A percentile compares a stretch with the other conserved stretches of the same genome.
phyloP scores from a whole-genome alignment of 495 filamentous ascomycete genomes.

The Hypoxylon rickii region DNA sequence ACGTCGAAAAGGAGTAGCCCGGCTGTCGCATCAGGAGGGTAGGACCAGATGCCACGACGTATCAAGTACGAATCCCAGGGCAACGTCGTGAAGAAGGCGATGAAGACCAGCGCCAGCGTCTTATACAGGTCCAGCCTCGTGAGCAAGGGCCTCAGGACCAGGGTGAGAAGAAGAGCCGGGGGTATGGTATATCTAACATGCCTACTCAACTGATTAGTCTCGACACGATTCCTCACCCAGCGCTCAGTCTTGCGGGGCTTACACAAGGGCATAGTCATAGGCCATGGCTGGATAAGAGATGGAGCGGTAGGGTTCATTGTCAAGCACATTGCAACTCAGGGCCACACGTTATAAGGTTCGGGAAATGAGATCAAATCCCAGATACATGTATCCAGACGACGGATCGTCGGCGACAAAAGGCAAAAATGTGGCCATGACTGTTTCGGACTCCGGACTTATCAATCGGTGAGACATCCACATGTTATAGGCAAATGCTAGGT shows the following conservation, averaged over 20 bases:
- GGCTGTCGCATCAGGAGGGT: slow-evolving; percentile 61
- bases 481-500: too few relatives aligned
- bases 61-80: slow-evolving; percentile 77
- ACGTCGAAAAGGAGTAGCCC: slow-evolving; percentile 62
- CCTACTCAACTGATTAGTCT: slow-evolving; percentile 40
- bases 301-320: not conserved
- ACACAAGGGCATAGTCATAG: slow-evolving; percentile 71
- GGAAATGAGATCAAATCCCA: slow-evolving; percentile 8
- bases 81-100: slow-evolving; percentile 64
- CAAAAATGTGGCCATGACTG: slow-evolving; percentile 2
- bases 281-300: slow-evolving; percentile 52
- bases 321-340: slow-evolving; percentile 2
- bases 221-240: not conserved
- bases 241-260: slow-evolving; percentile 38
- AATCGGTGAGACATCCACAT: too few relatives aligned
- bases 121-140: slow-evolving; percentile 63
- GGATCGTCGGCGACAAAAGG: not conserved
- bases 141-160: slow-evolving; percentile 60
- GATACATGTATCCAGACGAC: too few relatives aligned
- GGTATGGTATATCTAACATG: slow-evolving; percentile 73
- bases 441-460: slow-evolving; percentile 19
- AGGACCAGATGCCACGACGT: slow-evolving; percentile 66
- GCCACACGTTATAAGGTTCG: slow-evolving; percentile 23
- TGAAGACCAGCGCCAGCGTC: slow-evolving; percentile 55
- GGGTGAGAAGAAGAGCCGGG: slow-evolving; percentile 59